Evolutionary conservation across 2,329 filamentous ascomycete genomes (phyloP).

Genomic region (Periglandula ipomoeae): DNA sequence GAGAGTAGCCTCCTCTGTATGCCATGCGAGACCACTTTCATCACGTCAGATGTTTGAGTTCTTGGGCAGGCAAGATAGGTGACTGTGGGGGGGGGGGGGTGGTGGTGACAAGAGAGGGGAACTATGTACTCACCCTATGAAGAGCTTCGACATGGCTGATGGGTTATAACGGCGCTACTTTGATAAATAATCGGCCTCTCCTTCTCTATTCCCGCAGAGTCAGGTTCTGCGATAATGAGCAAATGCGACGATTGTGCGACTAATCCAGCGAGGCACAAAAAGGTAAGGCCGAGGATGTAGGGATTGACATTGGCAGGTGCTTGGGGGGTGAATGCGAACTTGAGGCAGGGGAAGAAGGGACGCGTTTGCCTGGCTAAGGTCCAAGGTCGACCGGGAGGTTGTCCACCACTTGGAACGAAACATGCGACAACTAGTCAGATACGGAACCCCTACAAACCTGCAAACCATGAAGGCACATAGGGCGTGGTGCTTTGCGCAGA

Average conservation of each 20-base stretch:
- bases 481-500: neutral
- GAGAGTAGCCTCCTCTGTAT: slow-evolving; percentile 83
- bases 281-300: slow-evolving; percentile 3
- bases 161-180: slow-evolving; percentile 7
- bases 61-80: neutral
- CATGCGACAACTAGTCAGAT: slow-evolving; percentile 7
- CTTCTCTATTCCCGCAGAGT: slow-evolving; percentile 6
- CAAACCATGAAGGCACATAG: slow-evolving; percentile 1
- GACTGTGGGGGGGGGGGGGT: neutral
- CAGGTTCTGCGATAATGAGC: neutral
- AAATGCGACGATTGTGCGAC: neutral
- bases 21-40: slow-evolving; percentile 87
- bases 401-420: neutral
- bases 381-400: neutral
- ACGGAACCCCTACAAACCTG: slow-evolving; percentile 1
- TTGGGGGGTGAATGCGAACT: slow-evolving; percentile 2
- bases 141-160: slow-evolving; percentile 76
- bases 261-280: neutral
- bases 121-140: slow-evolving; percentile 65
- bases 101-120: slow-evolving; percentile 2
- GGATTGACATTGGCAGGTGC: slow-evolving; percentile 7
- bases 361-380: neutral
- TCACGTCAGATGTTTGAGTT: slow-evolving; percentile 11
- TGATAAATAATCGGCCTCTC: neutral
- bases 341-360: slow-evolving; percentile 3